phyloP scores from a whole-genome alignment of 2,329 filamentous ascomycete species.

The Aspergillus ruber region DNA sequence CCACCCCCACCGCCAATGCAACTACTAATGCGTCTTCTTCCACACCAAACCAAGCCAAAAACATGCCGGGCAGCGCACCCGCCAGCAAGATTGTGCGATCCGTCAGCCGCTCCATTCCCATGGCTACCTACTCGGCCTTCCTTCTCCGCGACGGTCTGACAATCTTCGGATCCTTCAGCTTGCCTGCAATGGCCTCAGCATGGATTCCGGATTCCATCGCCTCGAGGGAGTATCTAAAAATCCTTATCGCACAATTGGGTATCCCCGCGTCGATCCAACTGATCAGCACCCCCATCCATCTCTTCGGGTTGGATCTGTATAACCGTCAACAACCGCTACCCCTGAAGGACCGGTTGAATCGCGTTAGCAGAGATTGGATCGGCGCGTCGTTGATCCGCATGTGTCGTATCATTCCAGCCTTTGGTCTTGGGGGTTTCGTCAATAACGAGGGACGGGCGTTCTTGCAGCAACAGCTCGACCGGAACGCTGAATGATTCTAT shows the following conservation, averaged over 20 bases:
- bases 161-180: slow-evolving; percentile 54
- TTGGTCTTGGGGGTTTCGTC: slow-evolving; percentile 79
- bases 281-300: slow-evolving; percentile 71
- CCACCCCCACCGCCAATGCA: slow-evolving; percentile 3
- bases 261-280: slow-evolving; percentile 73
- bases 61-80: background rate
- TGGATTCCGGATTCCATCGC: slow-evolving; percentile 66
- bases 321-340: slow-evolving; percentile 52
- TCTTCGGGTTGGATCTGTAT: slow-evolving; percentile 78
- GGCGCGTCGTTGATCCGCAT: slow-evolving; percentile 67
- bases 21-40: slow-evolving; percentile 3
- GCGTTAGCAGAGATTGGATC: slow-evolving; percentile 67
- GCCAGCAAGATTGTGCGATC: slow-evolving; percentile 19
- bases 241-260: slow-evolving; percentile 74
- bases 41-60: background rate
- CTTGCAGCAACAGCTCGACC: slow-evolving; percentile 21
- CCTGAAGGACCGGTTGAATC: slow-evolving; percentile 52
- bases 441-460: slow-evolving; percentile 49
- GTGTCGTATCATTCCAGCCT: slow-evolving; percentile 77
- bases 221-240: slow-evolving; percentile 72
- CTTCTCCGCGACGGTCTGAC: slow-evolving; percentile 74
- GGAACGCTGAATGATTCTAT: background rate
- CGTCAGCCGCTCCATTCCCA: slow-evolving; percentile 39
- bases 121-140: slow-evolving; percentile 55
- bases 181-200: slow-evolving; percentile 28